These are phyloP conservation scores for Sarcodon aspratus DNA, from an alignment of 768 basidiomycete genomes.

Conservation along the genomic window DNA sequence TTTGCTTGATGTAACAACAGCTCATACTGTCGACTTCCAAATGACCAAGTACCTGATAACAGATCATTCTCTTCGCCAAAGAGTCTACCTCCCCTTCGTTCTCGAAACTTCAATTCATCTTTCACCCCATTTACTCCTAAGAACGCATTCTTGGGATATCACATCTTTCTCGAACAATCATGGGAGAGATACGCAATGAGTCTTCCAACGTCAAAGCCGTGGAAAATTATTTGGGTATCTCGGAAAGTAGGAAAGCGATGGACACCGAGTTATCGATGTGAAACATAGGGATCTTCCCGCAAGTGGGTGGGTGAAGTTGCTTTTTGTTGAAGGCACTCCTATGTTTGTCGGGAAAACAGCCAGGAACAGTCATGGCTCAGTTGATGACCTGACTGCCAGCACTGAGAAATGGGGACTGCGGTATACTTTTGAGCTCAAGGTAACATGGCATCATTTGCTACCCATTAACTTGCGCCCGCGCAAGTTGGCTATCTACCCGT, in stretches of 20 bases:
- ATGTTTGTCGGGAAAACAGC: constrained; percentile 52
- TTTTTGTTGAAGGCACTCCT: constrained; percentile 53
- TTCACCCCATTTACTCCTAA: constrained; percentile 60
- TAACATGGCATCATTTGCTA: neutral
- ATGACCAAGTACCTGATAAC: neutral
- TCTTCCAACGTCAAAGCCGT: constrained; percentile 27
- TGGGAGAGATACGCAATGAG: constrained; percentile 13
- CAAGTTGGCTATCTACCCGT: constrained; percentile 16
- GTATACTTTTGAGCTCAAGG: neutral
- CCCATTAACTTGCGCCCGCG: constrained; percentile 12
- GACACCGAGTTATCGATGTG: constrained; percentile 14
- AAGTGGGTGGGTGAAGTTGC: constrained; percentile 54
- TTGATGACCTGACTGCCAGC: neutral
- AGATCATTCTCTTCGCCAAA: constrained; percentile 19
- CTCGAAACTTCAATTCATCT: constrained; percentile 36
- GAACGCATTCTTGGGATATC: constrained; percentile 46
- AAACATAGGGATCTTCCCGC: constrained; percentile 29
- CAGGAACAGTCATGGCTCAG: constrained; percentile 18
- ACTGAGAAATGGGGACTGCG: neutral
- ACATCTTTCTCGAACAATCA: constrained; percentile 31
- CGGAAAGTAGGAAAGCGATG: constrained; percentile 39
- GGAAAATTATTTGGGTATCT: constrained; percentile 59
- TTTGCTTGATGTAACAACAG: too few relatives aligned
- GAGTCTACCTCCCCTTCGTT: constrained; percentile 17
- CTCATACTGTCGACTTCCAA: too few relatives aligned